A percentile compares a stretch with the other conserved stretches of the same genome.
phyloP scores from a whole-genome alignment of 768 basidiomycete species.

The Cantharellus anzutake region DNA sequence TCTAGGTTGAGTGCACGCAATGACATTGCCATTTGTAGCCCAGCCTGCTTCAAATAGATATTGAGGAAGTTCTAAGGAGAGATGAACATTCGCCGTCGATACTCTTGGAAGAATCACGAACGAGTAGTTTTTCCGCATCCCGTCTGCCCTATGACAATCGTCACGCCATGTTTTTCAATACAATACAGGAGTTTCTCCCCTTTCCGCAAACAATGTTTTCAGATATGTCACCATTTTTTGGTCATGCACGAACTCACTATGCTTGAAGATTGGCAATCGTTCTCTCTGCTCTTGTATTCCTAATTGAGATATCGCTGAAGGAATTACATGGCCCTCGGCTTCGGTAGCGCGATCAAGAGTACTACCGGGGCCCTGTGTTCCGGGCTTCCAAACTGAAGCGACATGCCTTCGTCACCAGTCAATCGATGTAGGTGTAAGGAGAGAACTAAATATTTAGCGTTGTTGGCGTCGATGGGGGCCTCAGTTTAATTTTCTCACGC shows the following conservation, averaged over 20 bases:
- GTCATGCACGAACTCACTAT: constrained; percentile 31
- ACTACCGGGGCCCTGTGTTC: constrained; percentile 67
- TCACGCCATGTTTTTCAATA: constrained; percentile 64
- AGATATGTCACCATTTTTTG: not conserved
- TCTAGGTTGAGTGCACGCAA: constrained; percentile 85
- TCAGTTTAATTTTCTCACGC: too few relatives aligned
- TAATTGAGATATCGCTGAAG: constrained; percentile 39
- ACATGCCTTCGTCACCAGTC: not conserved
- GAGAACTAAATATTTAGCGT: too few relatives aligned
- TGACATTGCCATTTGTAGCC: constrained; percentile 62
- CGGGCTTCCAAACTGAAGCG: constrained; percentile 79
- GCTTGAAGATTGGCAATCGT: constrained; percentile 75
- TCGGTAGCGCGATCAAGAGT: constrained; percentile 69
- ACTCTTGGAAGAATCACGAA: constrained; percentile 22
- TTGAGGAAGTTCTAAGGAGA: constrained; percentile 67
- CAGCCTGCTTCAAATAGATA: constrained; percentile 89
- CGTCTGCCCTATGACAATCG: constrained; percentile 85
- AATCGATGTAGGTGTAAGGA: too few relatives aligned
- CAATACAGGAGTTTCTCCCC: constrained; percentile 66
- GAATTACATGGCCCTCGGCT: constrained; percentile 50
- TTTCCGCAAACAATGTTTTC: constrained; percentile 14
- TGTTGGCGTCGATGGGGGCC: too few relatives aligned
- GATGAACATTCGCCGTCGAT: not conserved
- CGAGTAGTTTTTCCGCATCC: constrained; percentile 98
- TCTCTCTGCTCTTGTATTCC: constrained; percentile 62